Conservation (phyloP, 2,329 filamentous ascomycete genomes). For the Monosporascus sp. region DNA sequence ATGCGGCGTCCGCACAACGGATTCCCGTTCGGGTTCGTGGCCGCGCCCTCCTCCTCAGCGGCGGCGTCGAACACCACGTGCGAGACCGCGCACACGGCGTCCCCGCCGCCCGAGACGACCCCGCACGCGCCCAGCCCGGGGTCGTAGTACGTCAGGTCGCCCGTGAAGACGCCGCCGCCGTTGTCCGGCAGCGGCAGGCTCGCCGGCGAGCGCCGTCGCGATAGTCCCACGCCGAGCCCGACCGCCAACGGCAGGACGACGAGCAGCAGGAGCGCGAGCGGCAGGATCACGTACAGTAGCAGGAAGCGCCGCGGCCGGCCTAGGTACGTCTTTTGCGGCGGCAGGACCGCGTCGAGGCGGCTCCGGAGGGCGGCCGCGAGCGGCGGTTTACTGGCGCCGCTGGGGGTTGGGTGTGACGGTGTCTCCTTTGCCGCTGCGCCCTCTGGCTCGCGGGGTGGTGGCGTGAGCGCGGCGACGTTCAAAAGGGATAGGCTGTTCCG, state of each 20-base stretch:
- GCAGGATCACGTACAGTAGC: conserved; percentile 16
- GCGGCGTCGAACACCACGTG: conserved; percentile 61
- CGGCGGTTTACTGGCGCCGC: conserved; percentile 1
- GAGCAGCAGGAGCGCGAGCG: conserved; percentile 14
- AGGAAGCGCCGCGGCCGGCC: conserved; percentile 19
- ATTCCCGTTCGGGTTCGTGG: conserved; percentile 56
- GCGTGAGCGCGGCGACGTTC: background rate
- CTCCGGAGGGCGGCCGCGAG: conserved; percentile 5
- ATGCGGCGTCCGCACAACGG: conserved; percentile 63
- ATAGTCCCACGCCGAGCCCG: conserved; percentile 21
- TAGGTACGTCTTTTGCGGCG: conserved; percentile 18
- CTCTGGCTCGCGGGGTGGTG: background rate
- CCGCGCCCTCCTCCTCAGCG: conserved; percentile 23
- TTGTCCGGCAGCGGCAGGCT: conserved; percentile 17
- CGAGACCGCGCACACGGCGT: conserved; percentile 62
- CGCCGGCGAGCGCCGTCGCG: conserved; percentile 6
- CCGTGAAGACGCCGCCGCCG: conserved; percentile 36
- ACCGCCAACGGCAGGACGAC: conserved; percentile 18
- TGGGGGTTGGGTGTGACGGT: background rate
- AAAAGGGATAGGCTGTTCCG: conserved; percentile 2
- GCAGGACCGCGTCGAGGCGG: conserved; percentile 16
- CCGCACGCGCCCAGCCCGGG: conserved; percentile 67
- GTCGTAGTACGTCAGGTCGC: conserved; percentile 65
- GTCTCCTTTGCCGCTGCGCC: background rate
- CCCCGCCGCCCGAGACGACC: conserved; percentile 42